Percentiles rank a stretch among this genome's conserved stretches.
These are phyloP conservation scores for Macrotyloma uniflorum DNA, from an alignment of 306 rosid species.

Conservation along the genomic window DNA sequence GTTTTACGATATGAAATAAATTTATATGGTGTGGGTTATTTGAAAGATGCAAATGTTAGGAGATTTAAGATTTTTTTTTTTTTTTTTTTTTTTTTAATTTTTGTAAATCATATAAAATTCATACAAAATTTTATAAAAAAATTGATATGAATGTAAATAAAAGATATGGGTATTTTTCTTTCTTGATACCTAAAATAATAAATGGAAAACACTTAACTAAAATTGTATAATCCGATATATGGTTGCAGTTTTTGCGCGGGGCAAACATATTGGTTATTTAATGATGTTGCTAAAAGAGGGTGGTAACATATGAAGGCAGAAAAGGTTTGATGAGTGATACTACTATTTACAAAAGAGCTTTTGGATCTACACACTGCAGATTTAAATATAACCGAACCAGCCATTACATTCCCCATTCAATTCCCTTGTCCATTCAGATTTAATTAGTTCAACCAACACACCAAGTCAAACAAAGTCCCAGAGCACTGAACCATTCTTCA, in stretches of 20 bases:
- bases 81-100: too few relatives aligned
- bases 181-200: too few relatives aligned
- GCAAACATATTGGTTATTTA: not conserved
- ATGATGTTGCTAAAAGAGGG: not conserved
- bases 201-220: too few relatives aligned
- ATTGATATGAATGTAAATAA: too few relatives aligned
- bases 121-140: too few relatives aligned
- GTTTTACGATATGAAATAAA: too few relatives aligned
- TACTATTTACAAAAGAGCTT: not conserved
- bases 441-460: not conserved
- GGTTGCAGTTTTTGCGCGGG: not conserved
- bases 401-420: slow-evolving; percentile 15
- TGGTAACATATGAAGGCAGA: not conserved
- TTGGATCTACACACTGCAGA: not conserved
- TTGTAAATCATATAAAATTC: too few relatives aligned
- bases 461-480: slow-evolving; percentile 29
- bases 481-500: slow-evolving; percentile 9
- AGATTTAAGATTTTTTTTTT: too few relatives aligned
- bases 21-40: too few relatives aligned
- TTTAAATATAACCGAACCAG: slow-evolving; percentile 11
- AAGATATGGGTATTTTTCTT: too few relatives aligned
- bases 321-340: not conserved
- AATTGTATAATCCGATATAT: too few relatives aligned
- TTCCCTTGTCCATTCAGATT: not conserved
- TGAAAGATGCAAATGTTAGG: too few relatives aligned